Evolutionary conservation across 345 rosid genomes (phyloP), one percentile per base, ranked within the genome.

Genomic region (Arabidopsis arenosa): DNA sequence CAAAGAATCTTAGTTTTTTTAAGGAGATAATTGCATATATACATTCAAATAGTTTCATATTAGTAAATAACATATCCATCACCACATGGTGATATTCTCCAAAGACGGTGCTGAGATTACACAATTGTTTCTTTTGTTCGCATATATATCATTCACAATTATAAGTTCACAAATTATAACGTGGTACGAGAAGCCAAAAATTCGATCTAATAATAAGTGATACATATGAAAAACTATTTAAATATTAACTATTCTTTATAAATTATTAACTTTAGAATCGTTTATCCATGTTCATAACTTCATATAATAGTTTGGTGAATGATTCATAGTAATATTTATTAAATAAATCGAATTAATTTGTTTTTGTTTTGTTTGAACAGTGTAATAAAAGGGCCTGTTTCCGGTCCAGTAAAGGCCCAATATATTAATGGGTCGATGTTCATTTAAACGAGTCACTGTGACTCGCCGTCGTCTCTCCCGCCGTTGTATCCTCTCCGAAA

Each of bases 41-140:
- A 55, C 6, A 62, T 53, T 43, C 26, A 61, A 68, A 63, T 15
- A 54, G 9, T 44, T 60, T 44, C 21, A 51, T 63, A 26, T 36
- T 36, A 63, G 54, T 64, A 39, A 55, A 77, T 70, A 17, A 63
- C 56, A 56, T 18, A 49, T 48, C 28, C 30, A 40, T 21, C 62
- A 64, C 21, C 72, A 64, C 76, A 63, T 64, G 66, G 14, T 12
- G 70, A 70, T 70, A 76, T 76, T 70, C 75, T 21, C 43, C 43
- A 54, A 2, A 63, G 52, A 77, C 72, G 59, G 71, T 76, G 80
- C 36, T 76, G 49, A 55, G 58, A 36, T 37, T 1, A 28, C 65
- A 68, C 62, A 54, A 76, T 54, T 70, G 71, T 62, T 45, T 33
- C 12, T 41, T 41, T 53, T 44, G 41, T 69, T 60, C 47, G 48